These are phyloP conservation scores for Trichoderma koningii DNA, from an alignment of 2,329 filamentous ascomycete genomes.

Conservation along the genomic window DNA sequence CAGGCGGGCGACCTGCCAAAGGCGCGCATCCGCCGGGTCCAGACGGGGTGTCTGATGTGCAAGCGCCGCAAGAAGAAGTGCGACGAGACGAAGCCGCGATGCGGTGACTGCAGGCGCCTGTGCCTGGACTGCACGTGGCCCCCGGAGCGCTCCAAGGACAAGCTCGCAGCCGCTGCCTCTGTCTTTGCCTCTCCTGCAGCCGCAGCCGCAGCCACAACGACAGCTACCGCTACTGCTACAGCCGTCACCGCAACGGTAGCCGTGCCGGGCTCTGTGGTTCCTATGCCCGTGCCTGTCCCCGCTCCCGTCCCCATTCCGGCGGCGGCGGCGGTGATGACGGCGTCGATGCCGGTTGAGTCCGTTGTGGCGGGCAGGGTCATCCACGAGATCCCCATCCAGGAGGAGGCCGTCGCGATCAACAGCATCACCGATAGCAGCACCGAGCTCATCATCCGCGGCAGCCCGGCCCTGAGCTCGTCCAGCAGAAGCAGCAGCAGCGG, in stretches of 20 bases:
- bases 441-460: slow-evolving; percentile 20
- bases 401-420: background rate
- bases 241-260: too few relatives aligned
- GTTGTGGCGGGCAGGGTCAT: background rate
- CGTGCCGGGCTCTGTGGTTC: too few relatives aligned
- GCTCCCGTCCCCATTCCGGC: too few relatives aligned
- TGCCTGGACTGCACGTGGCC: slow-evolving; percentile 42
- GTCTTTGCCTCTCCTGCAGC: too few relatives aligned
- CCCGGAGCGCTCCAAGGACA: slow-evolving; percentile 32
- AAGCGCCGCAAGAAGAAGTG: slow-evolving; percentile 52
- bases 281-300: too few relatives aligned
- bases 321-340: background rate
- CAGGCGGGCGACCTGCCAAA: slow-evolving; percentile 35
- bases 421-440: background rate
- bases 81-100: slow-evolving; percentile 48
- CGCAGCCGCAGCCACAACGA: too few relatives aligned
- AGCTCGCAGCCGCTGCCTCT: background rate
- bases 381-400: background rate
- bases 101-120: slow-evolving; percentile 42
- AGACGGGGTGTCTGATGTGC: slow-evolving; percentile 49
- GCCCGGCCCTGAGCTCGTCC: slow-evolving; percentile 24
- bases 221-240: too few relatives aligned
- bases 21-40: slow-evolving; percentile 40
- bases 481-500: slow-evolving; percentile 12
- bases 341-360: background rate